Percentiles rank a stretch among this genome's conserved stretches.
Conservation (phyloP, 1,284 basidiomycete genomes). For the Cystobasidium slooffiae region DNA sequence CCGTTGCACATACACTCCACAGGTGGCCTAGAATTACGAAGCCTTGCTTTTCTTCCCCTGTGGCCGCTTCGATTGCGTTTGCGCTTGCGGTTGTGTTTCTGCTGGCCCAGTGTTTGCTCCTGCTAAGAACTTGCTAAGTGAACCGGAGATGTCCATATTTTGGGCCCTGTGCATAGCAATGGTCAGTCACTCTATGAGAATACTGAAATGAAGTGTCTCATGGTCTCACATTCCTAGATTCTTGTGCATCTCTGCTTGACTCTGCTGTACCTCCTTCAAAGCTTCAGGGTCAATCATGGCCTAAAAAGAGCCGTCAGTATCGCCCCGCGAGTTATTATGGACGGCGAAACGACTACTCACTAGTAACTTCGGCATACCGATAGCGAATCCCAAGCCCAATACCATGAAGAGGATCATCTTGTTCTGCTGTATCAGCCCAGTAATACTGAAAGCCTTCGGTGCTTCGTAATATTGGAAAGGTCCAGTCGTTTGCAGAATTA, state of each 20-base stretch:
- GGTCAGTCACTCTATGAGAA: too few relatives aligned
- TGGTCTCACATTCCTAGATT: constrained; percentile 32
- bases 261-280: constrained; percentile 38
- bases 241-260: constrained; percentile 43
- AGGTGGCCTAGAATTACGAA: background rate
- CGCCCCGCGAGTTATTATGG: background rate
- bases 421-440: constrained; percentile 37
- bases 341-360: background rate
- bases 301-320: background rate
- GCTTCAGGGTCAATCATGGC: constrained; percentile 36
- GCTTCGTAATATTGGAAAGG: constrained; percentile 32
- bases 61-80: background rate
- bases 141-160: constrained; percentile 31
- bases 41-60: background rate
- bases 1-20: too few relatives aligned
- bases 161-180: constrained; percentile 21
- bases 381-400: constrained; percentile 21
- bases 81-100: background rate
- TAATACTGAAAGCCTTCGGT: constrained; percentile 31
- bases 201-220: too few relatives aligned
- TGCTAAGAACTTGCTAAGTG: constrained; percentile 37
- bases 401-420: constrained; percentile 44
- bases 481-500: constrained; percentile 27
- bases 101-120: background rate
- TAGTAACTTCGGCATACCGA: constrained; percentile 42